Evolutionary conservation across 805 yeast genomes (phyloP).

Genomic region (Candida krabiensis): DNA sequence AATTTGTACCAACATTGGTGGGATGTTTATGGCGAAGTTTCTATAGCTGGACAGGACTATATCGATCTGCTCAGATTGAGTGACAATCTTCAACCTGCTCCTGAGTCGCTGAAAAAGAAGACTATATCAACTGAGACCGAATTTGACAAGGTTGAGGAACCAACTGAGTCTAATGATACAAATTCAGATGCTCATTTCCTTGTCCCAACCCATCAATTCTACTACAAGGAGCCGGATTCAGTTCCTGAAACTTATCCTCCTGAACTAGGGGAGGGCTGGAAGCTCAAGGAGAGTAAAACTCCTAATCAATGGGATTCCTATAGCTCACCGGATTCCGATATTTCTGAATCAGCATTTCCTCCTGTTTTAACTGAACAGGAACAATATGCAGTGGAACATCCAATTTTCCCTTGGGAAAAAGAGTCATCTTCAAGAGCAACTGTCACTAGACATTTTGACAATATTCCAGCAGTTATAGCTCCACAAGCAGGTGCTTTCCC

Average conservation of each 20-base stretch:
- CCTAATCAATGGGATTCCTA: slow-evolving; percentile 23
- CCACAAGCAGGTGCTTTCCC: not conserved
- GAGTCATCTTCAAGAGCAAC: not conserved
- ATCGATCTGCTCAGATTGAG: slow-evolving; percentile 21
- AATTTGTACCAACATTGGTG: slow-evolving; percentile 33
- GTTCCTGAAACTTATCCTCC: slow-evolving; percentile 23
- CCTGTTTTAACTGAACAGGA: slow-evolving; percentile 10
- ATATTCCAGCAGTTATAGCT: slow-evolving; percentile 6
- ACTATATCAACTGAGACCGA: not conserved
- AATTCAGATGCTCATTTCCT: slow-evolving; percentile 1
- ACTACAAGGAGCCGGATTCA: slow-evolving; percentile 26
- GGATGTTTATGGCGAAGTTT: slow-evolving; percentile 23
- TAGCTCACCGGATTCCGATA: slow-evolving; percentile 1
- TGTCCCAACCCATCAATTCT: slow-evolving; percentile 14
- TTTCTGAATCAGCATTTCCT: slow-evolving; percentile 2
- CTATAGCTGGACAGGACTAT: slow-evolving; percentile 15
- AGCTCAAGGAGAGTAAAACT: slow-evolving; percentile 24
- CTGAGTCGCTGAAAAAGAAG: slow-evolving; percentile 2
- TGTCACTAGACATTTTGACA: slow-evolving; percentile 22
- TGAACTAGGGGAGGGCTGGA: slow-evolving; percentile 34
- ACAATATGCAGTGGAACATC: slow-evolving; percentile 27
- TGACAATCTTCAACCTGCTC: slow-evolving; percentile 24
- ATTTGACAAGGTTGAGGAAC: slow-evolving; percentile 1
- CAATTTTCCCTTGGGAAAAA: slow-evolving; percentile 40
- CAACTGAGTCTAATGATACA: not conserved